These are phyloP conservation scores for Apiotrichum sp. DNA, from an alignment of 1,284 basidiomycete genomes.

Conservation along the genomic window DNA sequence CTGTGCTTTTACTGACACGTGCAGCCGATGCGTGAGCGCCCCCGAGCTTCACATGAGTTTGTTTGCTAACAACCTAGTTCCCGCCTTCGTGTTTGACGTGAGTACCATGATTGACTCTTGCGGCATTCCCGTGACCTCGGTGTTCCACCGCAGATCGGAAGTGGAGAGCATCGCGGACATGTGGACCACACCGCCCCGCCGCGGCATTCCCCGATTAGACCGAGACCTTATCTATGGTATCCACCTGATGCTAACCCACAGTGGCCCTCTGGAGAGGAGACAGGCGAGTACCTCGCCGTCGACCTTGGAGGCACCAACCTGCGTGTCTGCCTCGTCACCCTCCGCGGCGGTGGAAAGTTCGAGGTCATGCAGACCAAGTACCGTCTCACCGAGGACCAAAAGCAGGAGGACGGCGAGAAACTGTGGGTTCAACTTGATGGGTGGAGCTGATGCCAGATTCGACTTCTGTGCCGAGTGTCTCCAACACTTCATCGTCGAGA, in stretches of 20 bases:
- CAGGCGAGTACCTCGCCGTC: conserved; percentile 84
- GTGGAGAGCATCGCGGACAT: no score
- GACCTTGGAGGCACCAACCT: conserved; percentile 97
- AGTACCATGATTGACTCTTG: conserved; percentile 8
- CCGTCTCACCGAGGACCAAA: conserved; percentile 93
- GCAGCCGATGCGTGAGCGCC: conserved; percentile 23
- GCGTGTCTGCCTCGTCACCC: conserved; percentile 90
- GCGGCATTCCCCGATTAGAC: no score
- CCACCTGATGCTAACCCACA: conserved; percentile 10
- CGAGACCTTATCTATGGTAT: not conserved
- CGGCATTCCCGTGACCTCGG: no score
- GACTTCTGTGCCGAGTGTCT: conserved; percentile 97
- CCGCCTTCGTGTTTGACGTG: conserved; percentile 86
- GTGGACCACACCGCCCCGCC: no score
- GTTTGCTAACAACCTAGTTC: conserved; percentile 54
- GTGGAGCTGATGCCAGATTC: conserved; percentile 50
- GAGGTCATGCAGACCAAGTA: conserved; percentile 98
- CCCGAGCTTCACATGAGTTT: not conserved
- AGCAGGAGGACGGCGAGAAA: conserved; percentile 90
- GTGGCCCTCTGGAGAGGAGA: conserved; percentile 87
- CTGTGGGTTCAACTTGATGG: conserved; percentile 46
- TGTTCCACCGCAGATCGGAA: no score
- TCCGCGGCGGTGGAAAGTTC: conserved; percentile 89
- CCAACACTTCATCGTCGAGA: conserved; percentile 73
- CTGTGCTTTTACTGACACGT: conserved; percentile 2